These are phyloP conservation scores for Lactarius quietus DNA, from an alignment of 768 basidiomycete species.

Conservation along the genomic window DNA sequence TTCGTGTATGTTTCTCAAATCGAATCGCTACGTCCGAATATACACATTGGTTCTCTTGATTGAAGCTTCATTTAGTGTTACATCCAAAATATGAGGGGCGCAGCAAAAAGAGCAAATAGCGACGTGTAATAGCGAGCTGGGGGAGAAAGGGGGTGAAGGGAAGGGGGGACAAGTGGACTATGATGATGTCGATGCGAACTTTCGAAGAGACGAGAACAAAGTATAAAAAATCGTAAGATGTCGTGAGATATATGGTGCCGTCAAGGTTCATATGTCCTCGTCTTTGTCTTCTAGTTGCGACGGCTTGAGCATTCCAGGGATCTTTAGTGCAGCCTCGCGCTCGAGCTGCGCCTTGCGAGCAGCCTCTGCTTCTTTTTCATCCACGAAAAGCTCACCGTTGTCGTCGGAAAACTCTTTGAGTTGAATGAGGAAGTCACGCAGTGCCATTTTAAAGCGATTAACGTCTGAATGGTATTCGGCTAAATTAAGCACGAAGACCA, in stretches of 20 bases:
- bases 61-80: slow-evolving; percentile 23
- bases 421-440: slow-evolving; percentile 97
- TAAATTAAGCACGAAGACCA: slow-evolving; percentile 63
- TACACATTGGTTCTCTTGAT: slow-evolving; percentile 27
- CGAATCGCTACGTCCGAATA: slow-evolving; percentile 25
- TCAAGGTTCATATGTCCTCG: slow-evolving; percentile 61
- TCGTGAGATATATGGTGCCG: slow-evolving; percentile 18
- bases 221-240: slow-evolving; percentile 19
- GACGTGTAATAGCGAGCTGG: slow-evolving; percentile 21
- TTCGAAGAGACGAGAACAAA: slow-evolving; percentile 19
- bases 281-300: slow-evolving; percentile 93
- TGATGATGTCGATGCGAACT: slow-evolving; percentile 19
- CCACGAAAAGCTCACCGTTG: slow-evolving; percentile 86
- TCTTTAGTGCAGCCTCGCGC: slow-evolving; percentile 83
- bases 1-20: slow-evolving; percentile 7
- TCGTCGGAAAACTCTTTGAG: slow-evolving; percentile 97
- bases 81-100: slow-evolving; percentile 23
- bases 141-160: slow-evolving; percentile 12
- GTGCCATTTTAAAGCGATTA: slow-evolving; percentile 87
- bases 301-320: slow-evolving; percentile 98
- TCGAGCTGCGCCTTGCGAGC: slow-evolving; percentile 77
- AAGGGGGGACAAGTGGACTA: slow-evolving; percentile 13
- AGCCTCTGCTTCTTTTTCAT: slow-evolving; percentile 89
- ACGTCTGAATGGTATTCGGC: slow-evolving; percentile 74
- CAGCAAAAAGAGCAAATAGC: slow-evolving; percentile 24